Conservation (phyloP, 169 alveolate genomes). For the Eimeria falciformis region DNA sequence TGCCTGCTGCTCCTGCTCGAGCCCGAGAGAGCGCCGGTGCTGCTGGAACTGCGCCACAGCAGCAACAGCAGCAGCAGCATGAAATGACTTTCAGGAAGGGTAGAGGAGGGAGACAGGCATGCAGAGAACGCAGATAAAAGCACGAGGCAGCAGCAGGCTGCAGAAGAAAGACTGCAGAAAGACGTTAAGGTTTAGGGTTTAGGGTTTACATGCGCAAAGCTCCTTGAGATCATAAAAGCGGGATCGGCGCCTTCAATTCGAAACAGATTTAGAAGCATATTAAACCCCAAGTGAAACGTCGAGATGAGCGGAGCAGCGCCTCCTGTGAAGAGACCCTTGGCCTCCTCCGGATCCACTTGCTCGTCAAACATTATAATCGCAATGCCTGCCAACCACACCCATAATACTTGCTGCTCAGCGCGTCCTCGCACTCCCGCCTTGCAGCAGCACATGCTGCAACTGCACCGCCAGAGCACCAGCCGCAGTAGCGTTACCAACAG, state of each 20-base stretch:
- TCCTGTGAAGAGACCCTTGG: slow-evolving; percentile 92
- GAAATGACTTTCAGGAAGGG: neutral
- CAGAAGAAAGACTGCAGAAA: too few species aligned
- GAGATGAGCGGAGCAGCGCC: slow-evolving; percentile 76
- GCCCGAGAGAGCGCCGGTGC: slow-evolving; percentile 19
- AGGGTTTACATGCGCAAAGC: slow-evolving; percentile 92
- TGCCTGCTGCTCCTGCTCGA: slow-evolving; percentile 49
- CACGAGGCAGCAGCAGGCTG: neutral
- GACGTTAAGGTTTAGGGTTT: too few species aligned
- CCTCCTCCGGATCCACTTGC: slow-evolving; percentile 95
- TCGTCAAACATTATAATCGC: slow-evolving; percentile 96
- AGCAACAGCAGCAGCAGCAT: slow-evolving; percentile 18
- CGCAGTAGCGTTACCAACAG: slow-evolving; percentile 25
- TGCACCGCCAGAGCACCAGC: neutral
- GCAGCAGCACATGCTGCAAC: neutral
- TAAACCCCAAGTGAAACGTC: slow-evolving; percentile 84
- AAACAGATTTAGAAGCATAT: slow-evolving; percentile 97
- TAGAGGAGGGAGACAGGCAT: neutral
- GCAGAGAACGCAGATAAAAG: neutral
- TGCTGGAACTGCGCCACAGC: slow-evolving; percentile 39
- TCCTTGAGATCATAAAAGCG: slow-evolving; percentile 96
- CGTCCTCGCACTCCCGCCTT: neutral
- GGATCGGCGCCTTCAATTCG: slow-evolving; percentile 94
- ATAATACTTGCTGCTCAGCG: too few species aligned
- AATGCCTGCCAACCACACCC: slow-evolving; percentile 92